Evolutionary conservation across 768 basidiomycete species (phyloP).

Genomic region (Boletus barrowsii): DNA sequence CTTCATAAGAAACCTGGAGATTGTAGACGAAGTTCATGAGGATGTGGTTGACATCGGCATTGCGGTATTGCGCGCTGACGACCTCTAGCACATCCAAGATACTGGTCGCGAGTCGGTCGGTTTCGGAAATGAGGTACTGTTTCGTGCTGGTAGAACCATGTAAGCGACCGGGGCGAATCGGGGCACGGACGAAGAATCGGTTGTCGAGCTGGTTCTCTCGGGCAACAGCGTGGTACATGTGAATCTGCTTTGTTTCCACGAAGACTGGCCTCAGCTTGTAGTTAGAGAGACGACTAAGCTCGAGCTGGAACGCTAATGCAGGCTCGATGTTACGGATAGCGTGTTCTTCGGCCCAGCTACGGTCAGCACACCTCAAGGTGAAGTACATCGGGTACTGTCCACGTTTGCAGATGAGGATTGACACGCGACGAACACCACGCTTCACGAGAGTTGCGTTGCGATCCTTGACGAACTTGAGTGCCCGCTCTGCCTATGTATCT

Average conservation of each 20-base stretch:
- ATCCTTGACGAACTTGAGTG: conserved; percentile 70
- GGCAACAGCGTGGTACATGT: conserved; percentile 95
- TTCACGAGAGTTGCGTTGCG: conserved; percentile 56
- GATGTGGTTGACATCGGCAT: conserved; percentile 97
- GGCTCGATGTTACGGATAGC: conserved; percentile 98
- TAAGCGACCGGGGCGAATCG: conserved; percentile 93
- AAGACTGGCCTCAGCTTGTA: conserved; percentile 96
- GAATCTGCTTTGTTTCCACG: conserved; percentile 95
- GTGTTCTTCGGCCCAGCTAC: conserved; percentile 87
- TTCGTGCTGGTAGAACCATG: conserved; percentile 89
- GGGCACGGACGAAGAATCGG: conserved; percentile 95
- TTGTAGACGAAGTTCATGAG: conserved; percentile 99
- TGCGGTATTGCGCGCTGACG: conserved; percentile 83
- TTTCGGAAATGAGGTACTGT: conserved; percentile 98
- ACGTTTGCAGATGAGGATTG: conserved; percentile 87
- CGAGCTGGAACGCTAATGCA: conserved; percentile 95
- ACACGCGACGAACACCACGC: conserved; percentile 88
- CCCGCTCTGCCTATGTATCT: conserved; percentile 70
- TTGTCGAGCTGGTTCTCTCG: conserved; percentile 97
- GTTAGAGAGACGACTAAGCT: conserved; percentile 93
- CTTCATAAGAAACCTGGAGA: conserved; percentile 91
- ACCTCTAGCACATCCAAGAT: conserved; percentile 95
- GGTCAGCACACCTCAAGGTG: conserved; percentile 76
- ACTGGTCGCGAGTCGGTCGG: conserved; percentile 91
- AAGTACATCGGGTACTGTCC: conserved; percentile 93